phyloP scores from a whole-genome alignment of 257 asterid genomes.

The Capsicum rhomboideum region DNA sequence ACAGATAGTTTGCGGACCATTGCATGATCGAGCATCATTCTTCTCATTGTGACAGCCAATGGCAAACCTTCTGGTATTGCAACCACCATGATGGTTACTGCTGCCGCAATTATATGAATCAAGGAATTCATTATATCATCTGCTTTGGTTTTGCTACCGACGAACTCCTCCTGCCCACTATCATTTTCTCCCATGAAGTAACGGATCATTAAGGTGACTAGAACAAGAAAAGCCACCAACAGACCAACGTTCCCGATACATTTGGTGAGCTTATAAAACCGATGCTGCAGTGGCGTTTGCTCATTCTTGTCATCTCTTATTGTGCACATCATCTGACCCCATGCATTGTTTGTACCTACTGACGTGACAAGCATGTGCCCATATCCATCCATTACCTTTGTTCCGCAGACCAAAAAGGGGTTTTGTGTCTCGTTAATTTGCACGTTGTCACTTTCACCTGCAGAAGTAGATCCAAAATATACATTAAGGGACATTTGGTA shows the following conservation, averaged over 20 bases:
- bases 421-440: neutral
- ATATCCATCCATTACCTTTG: conserved; percentile 26
- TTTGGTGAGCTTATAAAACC: neutral
- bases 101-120: conserved; percentile 4
- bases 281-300: neutral
- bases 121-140: conserved; percentile 3
- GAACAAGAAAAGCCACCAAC: neutral
- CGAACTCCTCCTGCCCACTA: conserved; percentile 1
- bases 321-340: conserved; percentile 33
- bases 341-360: conserved; percentile 21
- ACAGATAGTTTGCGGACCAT: conserved; percentile 13
- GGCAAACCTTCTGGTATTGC: conserved; percentile 17
- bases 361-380: conserved; percentile 18
- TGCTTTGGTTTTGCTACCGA: neutral
- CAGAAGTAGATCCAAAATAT: neutral
- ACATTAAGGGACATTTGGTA: no score
- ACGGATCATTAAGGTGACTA: conserved; percentile 1
- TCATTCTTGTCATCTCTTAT: conserved; percentile 5
- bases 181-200: conserved; percentile 4
- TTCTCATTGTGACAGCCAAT: conserved; percentile 13
- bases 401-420: conserved; percentile 27
- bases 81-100: conserved; percentile 9
- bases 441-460: conserved; percentile 25
- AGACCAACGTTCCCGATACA: conserved; percentile 4
- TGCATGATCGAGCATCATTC: conserved; percentile 4